These are phyloP conservation scores for Eutrema japonicum DNA, from an alignment of 345 rosid species.

Conservation along the genomic window DNA sequence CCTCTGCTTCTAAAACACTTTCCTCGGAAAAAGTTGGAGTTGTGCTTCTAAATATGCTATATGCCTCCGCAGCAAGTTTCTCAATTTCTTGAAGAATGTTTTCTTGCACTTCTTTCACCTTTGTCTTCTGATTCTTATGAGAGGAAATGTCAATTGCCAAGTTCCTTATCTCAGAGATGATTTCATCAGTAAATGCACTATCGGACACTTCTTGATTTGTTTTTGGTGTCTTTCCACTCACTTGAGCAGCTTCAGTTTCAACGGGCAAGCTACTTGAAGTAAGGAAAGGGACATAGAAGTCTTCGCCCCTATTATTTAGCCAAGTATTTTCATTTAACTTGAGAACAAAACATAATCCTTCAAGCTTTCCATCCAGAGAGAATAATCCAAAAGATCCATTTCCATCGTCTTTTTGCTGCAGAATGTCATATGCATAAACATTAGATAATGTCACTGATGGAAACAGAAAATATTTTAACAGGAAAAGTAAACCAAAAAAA, in stretches of 20 bases:
- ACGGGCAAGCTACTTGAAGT: conserved; percentile 50
- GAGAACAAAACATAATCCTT: conserved; percentile 85
- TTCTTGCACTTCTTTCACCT: conserved; percentile 77
- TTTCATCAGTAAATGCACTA: conserved; percentile 57
- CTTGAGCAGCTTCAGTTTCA: conserved; percentile 44
- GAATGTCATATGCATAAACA: conserved; percentile 36
- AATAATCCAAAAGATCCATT: conserved; percentile 64
- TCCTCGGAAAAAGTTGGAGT: conserved; percentile 64
- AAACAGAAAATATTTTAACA: conserved; percentile 1
- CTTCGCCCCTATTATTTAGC: conserved; percentile 70
- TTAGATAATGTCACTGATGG: conserved; percentile 5
- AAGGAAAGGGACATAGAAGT: conserved; percentile 75
- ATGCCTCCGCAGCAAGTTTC: conserved; percentile 98
- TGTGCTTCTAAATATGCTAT: conserved; percentile 85
- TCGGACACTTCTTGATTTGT: conserved; percentile 50
- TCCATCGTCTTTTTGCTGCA: conserved; percentile 69
- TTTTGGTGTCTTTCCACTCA: conserved; percentile 46
- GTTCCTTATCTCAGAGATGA: conserved; percentile 79
- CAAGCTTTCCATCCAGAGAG: conserved; percentile 61
- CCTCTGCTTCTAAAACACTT: conserved; percentile 51
- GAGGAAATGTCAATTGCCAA: conserved; percentile 71
- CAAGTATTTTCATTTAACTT: conserved; percentile 70
- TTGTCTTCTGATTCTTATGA: conserved; percentile 55
- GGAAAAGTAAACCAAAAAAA: neutral
- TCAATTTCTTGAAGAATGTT: conserved; percentile 93